Evolutionary conservation across 352 stramenopile species (phyloP), one percentile per base, ranked within the genome.

Genomic region (Globisporangium nodosum): DNA sequence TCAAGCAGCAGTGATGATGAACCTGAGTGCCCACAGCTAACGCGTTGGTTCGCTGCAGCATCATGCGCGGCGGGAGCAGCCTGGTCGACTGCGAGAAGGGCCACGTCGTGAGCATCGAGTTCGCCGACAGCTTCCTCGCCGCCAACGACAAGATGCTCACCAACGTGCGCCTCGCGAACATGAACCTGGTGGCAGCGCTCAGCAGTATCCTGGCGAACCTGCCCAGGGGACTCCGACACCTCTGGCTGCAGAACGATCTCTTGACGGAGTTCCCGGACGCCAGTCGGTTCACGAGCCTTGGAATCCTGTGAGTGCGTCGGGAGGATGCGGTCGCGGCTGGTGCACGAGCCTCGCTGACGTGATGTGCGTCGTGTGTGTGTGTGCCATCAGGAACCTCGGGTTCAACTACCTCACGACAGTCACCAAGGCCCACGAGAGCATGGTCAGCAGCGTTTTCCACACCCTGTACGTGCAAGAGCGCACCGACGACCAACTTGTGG

Each of bases 11-110:
- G 24, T 27, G 24, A 27, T 27, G 24, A 27, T 27, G 24, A 27
- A 27, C 24, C 24, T 27, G 24, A 27, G 24, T 27, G 24, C 1
- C 24, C 24, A 3, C 12, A 13, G 18, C 37, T 43, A 12, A 43
- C 13, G 3, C 13, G 3, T 15, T 56, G 9, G 20, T 20, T 20
- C 20, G 37, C 5, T 35, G 5, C 43, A 87, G 78, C 24, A 64
- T 69, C 45, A 70, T 86, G 46, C 71, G 69, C 11, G 78, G 75
- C 11, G 75, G 78, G 0, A 73, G 66, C 2, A 80, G 13, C 37
- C 37, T 65, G 52, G 55, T 68, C 12, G 54, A 65, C 53, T 73
- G 76, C 13, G 67, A 78, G 21, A 67, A 67, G 1, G 74, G 74
- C 5, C 76, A 77, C 45, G 70, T 85, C 13, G 77, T 71, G 0